Evolutionary conservation across 352 stramenopile species (phyloP), one percentile per base, ranked within the genome.

Genomic region (Globisporangium echinulatum): DNA sequence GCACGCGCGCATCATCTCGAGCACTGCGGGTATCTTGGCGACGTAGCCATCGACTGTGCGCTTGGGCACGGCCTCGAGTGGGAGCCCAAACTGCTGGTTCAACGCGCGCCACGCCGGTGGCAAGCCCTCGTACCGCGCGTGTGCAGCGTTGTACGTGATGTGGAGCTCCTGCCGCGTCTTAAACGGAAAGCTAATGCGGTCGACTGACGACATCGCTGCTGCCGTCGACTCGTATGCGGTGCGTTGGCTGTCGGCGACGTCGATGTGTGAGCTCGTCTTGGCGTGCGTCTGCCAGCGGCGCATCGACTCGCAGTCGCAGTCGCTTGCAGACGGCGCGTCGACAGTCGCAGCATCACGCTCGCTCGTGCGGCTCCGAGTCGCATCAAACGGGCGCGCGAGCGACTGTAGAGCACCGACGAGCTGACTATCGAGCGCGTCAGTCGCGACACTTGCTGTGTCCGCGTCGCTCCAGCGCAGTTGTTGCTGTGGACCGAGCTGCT

Each of bases 11-110:
- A 95, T 74, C 80, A 95, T 89, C 46, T 88, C 73, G 17, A 95
- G 57, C 2, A 94, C 81, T 2, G 79, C 73, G 0, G 85, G 85
- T 17, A 94, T 82, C 57, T 87, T 86, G 33, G 63, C 61, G 10
- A 78, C 66, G 53, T 93, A 92, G 3, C 75, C 78, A 13, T 69
- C 59, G 1, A 93, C 72, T 9, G 70, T 59, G 10, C 79, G 77
- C 54, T 88, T 88, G 13, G 80, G 77, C 5, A 87, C 68, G 4
- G 67, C 67, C 43, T 89, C 77, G 0, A 93, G 67, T 2, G 78
- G 75, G 7, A 94, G 49, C 3, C 82, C 85, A 54, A 93, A 94
- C 49, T 92, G 81, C 40, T 85, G 76, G 55, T 93, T 91, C 6
- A 89, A 54, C 4, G 68, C 56, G 9, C 72, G 58, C 85, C 85